Base-by-base conservation (phyloP, 805 yeast genomes). In the Kodamaea kaohsiungensis region DNA sequence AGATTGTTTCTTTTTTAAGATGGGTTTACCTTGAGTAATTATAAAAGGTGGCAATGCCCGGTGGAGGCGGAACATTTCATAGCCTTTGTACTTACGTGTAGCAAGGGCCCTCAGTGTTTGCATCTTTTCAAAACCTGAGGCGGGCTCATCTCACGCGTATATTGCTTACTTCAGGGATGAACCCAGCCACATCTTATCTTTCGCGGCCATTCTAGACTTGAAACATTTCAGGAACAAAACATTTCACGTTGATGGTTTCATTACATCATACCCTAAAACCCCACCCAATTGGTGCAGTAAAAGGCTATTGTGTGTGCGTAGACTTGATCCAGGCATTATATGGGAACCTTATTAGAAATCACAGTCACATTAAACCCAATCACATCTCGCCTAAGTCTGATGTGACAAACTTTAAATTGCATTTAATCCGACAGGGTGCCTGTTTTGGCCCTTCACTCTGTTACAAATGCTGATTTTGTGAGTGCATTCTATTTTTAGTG, bases 141-240 rank as follows among this genome's bases (percentile, higher is more conserved):
- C 25, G 25, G 25, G 25, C 25, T n/a, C 25, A 22, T 22, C 25
- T 22, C 25, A 4, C 25, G 25, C 25, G 25, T 22, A 6, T 30
- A 3, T 12, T 12, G 13, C 35, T 30, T 9, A 8, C 35, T 30
- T 12, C 35, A 30, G 35, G 35, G 35, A 30, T 30, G 13, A 30
- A 30, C 25, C 45, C 16, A 40, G 45, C 45, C 45, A 40, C 45
- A 19, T 7, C 25, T 19, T 40, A 40, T 30, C 35, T 30, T 30
- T 30, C 35, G 35, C 25, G 45, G 45, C 13, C 45, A 40, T 40
- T 40, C 45, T 40, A 40, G 45, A 40, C 45, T 40, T 40, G 45
- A 40, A 40, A 40, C 45, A 40, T 16, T n/a, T 16, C 42, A 38
- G 19, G 42, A 17, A 17, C 45, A 17, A 12, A 19, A 7, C 19